Conservation (phyloP, 441 rosid genomes). For the Adansonia grandidieri region DNA sequence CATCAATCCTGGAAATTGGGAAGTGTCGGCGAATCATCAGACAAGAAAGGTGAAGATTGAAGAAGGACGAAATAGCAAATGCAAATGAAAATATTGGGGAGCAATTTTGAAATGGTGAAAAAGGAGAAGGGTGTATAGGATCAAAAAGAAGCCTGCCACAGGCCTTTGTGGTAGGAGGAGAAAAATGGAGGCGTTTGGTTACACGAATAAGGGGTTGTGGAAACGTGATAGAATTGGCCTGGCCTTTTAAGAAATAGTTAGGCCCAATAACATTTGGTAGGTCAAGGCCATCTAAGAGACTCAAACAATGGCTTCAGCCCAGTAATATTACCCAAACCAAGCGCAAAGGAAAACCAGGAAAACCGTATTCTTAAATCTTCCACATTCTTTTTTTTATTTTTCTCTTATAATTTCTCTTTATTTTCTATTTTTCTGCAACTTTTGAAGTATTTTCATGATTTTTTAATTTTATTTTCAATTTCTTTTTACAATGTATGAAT, state of each 20-base stretch:
- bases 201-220: constrained; percentile 20
- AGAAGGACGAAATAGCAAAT: constrained; percentile 2
- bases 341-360: neutral
- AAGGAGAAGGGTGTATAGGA: neutral
- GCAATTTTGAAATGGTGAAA: neutral
- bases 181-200: constrained; percentile 14
- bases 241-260: neutral
- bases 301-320: neutral
- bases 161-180: neutral
- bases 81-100: neutral
- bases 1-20: constrained; percentile 19
- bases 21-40: neutral
- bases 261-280: neutral
- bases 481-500: neutral
- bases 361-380: neutral
- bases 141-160: neutral
- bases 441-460: neutral
- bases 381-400: no score
- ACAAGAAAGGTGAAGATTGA: neutral
- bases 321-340: neutral
- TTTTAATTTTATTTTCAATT: neutral
- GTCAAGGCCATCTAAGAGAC: neutral
- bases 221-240: neutral
- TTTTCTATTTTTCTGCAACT: no score
- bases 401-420: no score